Evolutionary conservation across 176 grass and related monocot genomes (phyloP), one percentile per base, ranked within the genome.

Genomic region (Musa schizocarpa): DNA sequence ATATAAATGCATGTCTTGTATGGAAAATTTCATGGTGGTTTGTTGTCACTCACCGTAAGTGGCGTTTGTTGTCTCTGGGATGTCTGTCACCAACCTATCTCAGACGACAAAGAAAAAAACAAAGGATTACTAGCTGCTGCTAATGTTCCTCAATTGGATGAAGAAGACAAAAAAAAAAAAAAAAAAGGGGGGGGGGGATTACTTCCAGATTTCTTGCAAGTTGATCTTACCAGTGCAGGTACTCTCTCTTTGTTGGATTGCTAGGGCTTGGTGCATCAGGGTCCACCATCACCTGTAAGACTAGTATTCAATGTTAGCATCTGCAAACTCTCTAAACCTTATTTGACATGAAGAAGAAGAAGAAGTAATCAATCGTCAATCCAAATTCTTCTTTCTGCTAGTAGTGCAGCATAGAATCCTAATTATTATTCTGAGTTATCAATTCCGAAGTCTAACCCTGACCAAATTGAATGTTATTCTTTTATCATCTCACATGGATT

Each of bases 261-360:
- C 90, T 99, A 64, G 95, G 95, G 80, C 95, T 99, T 80, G 95
- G 95, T 53, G 95, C 84, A 84, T 99, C 95, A 66, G 95, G 95
- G 79, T 99, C 95, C 76, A 99, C 90, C 95, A 94, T 94, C 73
- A 94, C 90, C 95, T 63, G 73, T 14, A 13, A 77, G 68, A 67
- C 80, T 58, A 83, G 84, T 52, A 81, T 81, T 86, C 50, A 25
- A 27, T 73, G 72, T 56, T 81, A 63, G 24, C 76, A 73, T 72
- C 65, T 65, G 34, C 1, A 53, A 7, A 8, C 72, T 48, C 55
- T 79, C 17, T 50, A 27, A 81, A 26, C 1, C 34, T 50, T 51
- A 3, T 27, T 63, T 56, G 53, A 50, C 24, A 81, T 54, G 29
- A 72, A 23, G 10, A 21, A 20, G 27, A 57, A 53, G 29, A 22